Base-by-base conservation (phyloP, 2,329 filamentous ascomycete species). In the Colletotrichum camelliae region DNA sequence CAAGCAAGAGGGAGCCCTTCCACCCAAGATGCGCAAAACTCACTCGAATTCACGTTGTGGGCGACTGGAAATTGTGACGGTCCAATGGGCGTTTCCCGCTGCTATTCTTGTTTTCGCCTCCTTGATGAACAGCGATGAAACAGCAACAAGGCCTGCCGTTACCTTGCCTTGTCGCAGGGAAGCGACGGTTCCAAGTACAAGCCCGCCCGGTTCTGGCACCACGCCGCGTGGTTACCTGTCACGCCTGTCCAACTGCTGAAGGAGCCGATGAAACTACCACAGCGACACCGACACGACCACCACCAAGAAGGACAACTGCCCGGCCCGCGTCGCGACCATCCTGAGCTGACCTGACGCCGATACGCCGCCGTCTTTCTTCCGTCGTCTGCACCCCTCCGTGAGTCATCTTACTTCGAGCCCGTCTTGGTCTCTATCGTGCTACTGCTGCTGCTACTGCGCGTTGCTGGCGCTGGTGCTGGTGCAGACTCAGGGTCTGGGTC, bases 251-350 rank as follows among this genome's bases (percentile, higher is more conserved):
- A 31, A 70, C 67, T 29, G 68, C 67, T 70, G 67, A 2, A 52
- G 35, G 35, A 35, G 64, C 62, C 67, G 69, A 16, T 27, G 58
- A 43, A 48, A 70, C 35, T 27, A 70, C 55, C 55, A 58, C 55
- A 58, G 29, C 55, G 43, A 58, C 55, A 18, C 55, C 55, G 43
- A 58, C 55, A 18, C 55, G 13, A 58, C 21, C 15, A 24, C 55
- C 58, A 61, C 58, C 31, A 68, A 55, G 67, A 70, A 21, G 55
- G 57, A 39, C 67, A 60, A 68, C n/a, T 21, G 37, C 21, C 58
- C 70, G 73, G 70, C 70, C 70, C 70, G 70, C 70, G 73, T 75
- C 29, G 64, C 62, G 73, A 67, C 73, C 64, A 43, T 62, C 43
- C 39, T 57, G 21, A 27, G 16, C 58, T 58, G 55, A 75, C 62